Evolutionary conservation across 208 protist species (phyloP).

Genomic region (Trypanosoma theileri): DNA sequence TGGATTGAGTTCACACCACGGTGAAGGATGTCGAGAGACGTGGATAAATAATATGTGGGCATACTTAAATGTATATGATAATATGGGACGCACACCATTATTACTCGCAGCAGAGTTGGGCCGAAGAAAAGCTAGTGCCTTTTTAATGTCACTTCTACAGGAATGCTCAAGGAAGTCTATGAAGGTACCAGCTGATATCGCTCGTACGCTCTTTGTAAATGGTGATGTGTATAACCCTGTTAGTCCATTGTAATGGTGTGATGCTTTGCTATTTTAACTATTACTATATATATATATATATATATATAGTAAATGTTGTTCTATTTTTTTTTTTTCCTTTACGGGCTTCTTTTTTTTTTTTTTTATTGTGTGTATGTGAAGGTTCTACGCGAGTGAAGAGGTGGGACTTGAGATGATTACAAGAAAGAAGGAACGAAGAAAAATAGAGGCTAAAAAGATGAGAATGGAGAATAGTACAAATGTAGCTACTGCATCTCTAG

Average conservation of each 20-base stretch:
- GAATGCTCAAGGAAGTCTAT: background rate
- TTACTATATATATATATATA: too few relatives aligned
- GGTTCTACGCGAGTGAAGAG: background rate
- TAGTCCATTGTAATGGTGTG: too few relatives aligned
- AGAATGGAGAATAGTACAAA: background rate
- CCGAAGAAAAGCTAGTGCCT: conserved; percentile 7
- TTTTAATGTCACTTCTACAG: conserved; percentile 13
- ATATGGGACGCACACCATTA: conserved; percentile 30
- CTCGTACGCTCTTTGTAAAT: too few relatives aligned
- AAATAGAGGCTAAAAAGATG: background rate
- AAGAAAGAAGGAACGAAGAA: conserved; percentile 12
- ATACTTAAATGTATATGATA: conserved; percentile 28
- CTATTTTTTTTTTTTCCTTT: too few relatives aligned
- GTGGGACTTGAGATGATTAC: background rate
- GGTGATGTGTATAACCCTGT: too few relatives aligned
- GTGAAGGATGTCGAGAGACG: background rate
- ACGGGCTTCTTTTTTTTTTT: background rate
- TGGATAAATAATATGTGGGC: conserved; percentile 10
- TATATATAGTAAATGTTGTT: too few relatives aligned
- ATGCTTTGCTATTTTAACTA: too few relatives aligned
- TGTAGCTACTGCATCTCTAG: background rate
- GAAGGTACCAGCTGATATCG: background rate
- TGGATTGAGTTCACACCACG: background rate
- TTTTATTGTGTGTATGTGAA: background rate
- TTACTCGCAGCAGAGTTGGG: conserved; percentile 35